Evolutionary conservation across 2,329 filamentous ascomycete genomes (phyloP).

Genomic region (Alternaria conjuncta): DNA sequence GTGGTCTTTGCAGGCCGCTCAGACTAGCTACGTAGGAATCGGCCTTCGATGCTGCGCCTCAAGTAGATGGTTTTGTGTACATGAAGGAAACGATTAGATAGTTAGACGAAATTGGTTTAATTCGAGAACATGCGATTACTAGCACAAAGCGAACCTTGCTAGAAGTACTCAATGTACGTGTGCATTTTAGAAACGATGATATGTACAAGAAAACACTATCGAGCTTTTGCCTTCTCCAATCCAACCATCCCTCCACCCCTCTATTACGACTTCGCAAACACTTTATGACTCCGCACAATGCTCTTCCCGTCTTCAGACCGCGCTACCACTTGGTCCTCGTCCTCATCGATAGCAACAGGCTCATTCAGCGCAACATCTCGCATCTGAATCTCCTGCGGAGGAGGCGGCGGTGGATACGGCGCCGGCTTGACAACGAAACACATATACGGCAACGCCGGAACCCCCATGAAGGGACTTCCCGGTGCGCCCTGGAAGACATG

Average conservation of each 20-base stretch:
- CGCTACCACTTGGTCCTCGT: background rate
- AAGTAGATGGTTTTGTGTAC: background rate
- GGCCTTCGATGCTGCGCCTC: background rate
- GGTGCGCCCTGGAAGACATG: slow-evolving; percentile 3
- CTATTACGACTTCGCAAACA: background rate
- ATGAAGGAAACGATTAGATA: background rate
- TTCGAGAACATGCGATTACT: background rate
- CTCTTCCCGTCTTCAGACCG: background rate
- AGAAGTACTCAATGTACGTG: background rate
- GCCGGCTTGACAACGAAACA: background rate
- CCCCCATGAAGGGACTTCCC: background rate
- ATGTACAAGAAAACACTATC: background rate
- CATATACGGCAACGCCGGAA: background rate
- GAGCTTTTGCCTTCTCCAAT: background rate
- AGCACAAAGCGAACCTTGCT: background rate
- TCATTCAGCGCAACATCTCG: background rate
- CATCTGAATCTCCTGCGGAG: background rate
- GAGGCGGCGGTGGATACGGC: background rate
- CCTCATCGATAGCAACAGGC: background rate
- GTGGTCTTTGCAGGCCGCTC: background rate
- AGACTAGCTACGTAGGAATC: background rate
- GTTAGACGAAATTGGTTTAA: background rate
- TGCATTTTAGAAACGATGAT: background rate
- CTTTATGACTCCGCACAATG: background rate
- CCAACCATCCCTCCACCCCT: background rate